A percentile compares a stretch with the other conserved stretches of the same genome.
Conservation (phyloP, 257 asterid species). For the Leonotis leonurus region DNA sequence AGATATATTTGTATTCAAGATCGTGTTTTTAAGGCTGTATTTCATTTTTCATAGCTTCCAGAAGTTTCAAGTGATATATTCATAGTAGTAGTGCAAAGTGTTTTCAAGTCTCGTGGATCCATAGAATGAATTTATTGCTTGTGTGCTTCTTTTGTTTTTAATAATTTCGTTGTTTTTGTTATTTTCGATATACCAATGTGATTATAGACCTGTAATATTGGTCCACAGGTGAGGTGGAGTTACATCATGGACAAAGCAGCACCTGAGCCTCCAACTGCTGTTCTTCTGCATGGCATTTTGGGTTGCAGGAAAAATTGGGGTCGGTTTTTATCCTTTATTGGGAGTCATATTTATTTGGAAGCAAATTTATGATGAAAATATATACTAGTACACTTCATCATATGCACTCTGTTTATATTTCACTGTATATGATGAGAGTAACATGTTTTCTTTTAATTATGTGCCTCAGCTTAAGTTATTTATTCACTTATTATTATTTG, state of each 20-base stretch:
- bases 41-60: neutral
- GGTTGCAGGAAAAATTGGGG: constrained; percentile 99
- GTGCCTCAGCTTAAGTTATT: neutral
- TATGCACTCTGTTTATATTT: neutral
- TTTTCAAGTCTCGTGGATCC: neutral
- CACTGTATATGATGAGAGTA: neutral
- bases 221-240: constrained; percentile 85
- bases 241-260: constrained; percentile 61
- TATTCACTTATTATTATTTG: constrained; percentile 2
- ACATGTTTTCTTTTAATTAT: neutral
- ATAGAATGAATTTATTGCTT: neutral
- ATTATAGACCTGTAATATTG: constrained; percentile 17
- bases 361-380: neutral
- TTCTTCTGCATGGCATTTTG: constrained; percentile 92
- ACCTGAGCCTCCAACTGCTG: constrained; percentile 94
- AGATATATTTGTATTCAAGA: neutral
- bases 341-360: constrained; percentile 12
- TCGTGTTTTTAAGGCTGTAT: neutral
- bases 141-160: neutral
- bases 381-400: neutral
- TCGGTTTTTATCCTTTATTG: constrained; percentile 27
- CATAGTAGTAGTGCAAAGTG: no score
- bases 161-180: constrained; percentile 1
- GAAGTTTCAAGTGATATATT: neutral
- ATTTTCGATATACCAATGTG: constrained; percentile 3